These are phyloP conservation scores for Nannochloris sp. DNA, from an alignment of 139 green algal genomes.

Conservation along the genomic window DNA sequence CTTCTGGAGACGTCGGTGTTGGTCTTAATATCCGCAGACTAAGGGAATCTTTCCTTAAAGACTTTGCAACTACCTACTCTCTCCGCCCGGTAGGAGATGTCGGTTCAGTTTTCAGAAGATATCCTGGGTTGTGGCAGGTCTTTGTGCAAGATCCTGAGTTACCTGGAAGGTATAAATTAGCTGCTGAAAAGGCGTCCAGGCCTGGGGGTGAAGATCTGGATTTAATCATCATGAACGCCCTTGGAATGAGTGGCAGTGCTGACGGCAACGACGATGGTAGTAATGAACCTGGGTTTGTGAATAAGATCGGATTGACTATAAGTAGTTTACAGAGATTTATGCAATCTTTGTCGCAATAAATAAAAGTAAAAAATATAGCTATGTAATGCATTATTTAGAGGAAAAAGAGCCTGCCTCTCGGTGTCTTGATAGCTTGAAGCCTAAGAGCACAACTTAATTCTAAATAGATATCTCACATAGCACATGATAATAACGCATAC, in stretches of 20 bases:
- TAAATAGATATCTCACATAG: too few species aligned
- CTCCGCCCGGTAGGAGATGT: slow-evolving; percentile 75
- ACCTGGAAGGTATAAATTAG: slow-evolving; percentile 33
- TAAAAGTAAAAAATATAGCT: too few species aligned
- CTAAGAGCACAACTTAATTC: too few species aligned
- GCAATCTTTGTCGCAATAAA: slow-evolving; percentile 22
- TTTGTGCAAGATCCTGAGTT: slow-evolving; percentile 20
- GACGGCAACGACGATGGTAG: not conserved
- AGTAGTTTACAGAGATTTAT: slow-evolving; percentile 36
- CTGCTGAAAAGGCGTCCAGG: slow-evolving; percentile 24
- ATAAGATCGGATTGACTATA: slow-evolving; percentile 23
- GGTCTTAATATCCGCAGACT: slow-evolving; percentile 85
- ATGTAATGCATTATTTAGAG: too few species aligned
- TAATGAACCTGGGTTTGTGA: slow-evolving; percentile 8
- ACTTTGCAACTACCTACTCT: slow-evolving; percentile 81
- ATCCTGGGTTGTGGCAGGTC: slow-evolving; percentile 73
- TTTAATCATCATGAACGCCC: slow-evolving; percentile 37
- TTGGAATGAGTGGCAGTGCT: slow-evolving; percentile 10
- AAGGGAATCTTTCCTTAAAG: slow-evolving; percentile 62
- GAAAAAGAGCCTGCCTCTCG: too few species aligned
- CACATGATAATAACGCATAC: too few species aligned
- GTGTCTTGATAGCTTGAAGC: too few species aligned
- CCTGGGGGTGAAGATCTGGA: slow-evolving; percentile 37
- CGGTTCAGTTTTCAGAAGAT: slow-evolving; percentile 58
- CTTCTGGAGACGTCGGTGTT: slow-evolving; percentile 87